A percentile compares a stretch with the other conserved stretches of the same genome.
Evolutionary conservation across 2,329 filamentous ascomycete species (phyloP).

Genomic region (Ceratocystis diversiconidia): DNA sequence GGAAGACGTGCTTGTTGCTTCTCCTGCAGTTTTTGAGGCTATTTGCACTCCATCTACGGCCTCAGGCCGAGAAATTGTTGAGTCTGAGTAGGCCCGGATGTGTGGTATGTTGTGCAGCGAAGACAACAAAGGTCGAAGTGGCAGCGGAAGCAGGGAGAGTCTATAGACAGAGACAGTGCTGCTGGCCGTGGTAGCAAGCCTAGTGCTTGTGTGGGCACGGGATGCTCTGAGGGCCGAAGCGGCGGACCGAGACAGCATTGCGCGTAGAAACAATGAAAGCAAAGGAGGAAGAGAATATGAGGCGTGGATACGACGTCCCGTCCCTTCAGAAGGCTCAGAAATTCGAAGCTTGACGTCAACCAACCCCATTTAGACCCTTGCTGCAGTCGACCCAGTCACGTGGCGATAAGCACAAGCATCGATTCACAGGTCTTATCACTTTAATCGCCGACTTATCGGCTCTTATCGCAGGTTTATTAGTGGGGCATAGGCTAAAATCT

Average conservation of each 20-base stretch:
- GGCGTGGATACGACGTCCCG: background rate
- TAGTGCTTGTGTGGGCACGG: background rate
- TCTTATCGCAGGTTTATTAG: background rate
- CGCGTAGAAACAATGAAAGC: background rate
- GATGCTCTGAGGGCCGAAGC: background rate
- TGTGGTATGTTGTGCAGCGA: background rate
- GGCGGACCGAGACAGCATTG: conserved; percentile 2
- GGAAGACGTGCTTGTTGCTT: no score
- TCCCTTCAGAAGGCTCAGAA: background rate
- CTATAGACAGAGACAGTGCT: background rate
- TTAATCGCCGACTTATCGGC: background rate
- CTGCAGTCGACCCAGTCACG: background rate
- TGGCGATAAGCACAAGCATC: background rate
- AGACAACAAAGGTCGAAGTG: background rate
- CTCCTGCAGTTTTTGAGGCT: background rate
- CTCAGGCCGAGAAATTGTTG: background rate
- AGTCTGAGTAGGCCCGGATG: background rate
- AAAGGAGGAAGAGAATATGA: no score
- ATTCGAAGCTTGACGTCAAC: conserved; percentile 12
- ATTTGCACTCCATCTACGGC: background rate
- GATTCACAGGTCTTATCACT: conserved; percentile 4
- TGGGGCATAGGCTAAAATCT: background rate
- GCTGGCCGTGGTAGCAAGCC: background rate
- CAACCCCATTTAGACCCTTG: conserved; percentile 8
- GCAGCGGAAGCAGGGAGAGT: background rate